Evolutionary conservation across 768 basidiomycete species (phyloP), one percentile per base, ranked within the genome.

Genomic region (Coprinopsis sp.): DNA sequence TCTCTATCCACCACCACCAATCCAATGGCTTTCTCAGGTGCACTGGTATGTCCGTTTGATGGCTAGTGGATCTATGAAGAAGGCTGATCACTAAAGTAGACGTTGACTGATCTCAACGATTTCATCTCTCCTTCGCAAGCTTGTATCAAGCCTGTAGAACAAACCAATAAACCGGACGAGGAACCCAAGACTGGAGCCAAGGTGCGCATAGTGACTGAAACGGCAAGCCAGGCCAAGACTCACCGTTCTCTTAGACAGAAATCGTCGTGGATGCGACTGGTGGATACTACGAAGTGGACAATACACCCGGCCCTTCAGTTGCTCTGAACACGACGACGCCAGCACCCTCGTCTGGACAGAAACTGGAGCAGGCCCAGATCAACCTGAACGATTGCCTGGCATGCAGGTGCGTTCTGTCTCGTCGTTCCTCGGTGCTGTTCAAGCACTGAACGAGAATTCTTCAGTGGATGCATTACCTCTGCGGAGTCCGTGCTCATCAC

Each of bases 401-500:
- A 21, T 98, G 96, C 77, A 96, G 92, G 94, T 91, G 59, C 43
- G 84, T 70, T 33, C 16, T 19, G 44, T 27, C 42, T 39, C 30
- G 18, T 14, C 22, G 42, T 47, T 16, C 31, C 40, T 37, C 37
- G 34, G 1, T 31, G 22, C 19, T 31, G 31, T 27, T 28, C n/a
- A 30, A 48, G 12, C 7, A 37, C 33, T 40, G 27, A 37, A 33
- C 23, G 19, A 13, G 19, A n/a, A n/a, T n/a, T n/a, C n/a, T 30
- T 10, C 6, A 96, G 95, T 50, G 96, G 96, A 2, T 99, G 96
- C 60, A 97, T 99, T 57, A 99, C 96, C 3, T 97, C 95, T 30
- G 95, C 95, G 19, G 95, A 99, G 72, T 95, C 92, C 16, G 84
- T 98, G 37, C 78, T 99, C 50, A 96, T 99, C 59, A 93, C 93